phyloP scores from a whole-genome alignment of 257 asterid genomes.

The Rauvolfia tetraphylla region DNA sequence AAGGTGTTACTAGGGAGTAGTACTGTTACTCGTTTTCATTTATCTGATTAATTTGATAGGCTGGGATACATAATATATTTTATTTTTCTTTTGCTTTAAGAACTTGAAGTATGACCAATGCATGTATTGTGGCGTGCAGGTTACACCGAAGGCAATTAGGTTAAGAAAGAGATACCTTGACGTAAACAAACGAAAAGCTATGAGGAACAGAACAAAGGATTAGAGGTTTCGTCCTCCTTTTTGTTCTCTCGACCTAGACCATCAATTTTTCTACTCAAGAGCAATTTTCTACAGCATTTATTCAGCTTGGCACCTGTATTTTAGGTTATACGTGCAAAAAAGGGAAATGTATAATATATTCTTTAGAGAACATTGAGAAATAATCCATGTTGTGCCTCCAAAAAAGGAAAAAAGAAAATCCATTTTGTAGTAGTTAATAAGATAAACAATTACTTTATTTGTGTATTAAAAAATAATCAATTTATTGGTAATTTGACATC shows the following conservation, averaged over 20 bases:
- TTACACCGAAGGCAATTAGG: constrained; percentile 85
- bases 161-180: constrained; percentile 87
- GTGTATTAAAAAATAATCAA: no score
- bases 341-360: background rate
- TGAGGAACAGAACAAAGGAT: constrained; percentile 77
- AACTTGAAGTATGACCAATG: background rate
- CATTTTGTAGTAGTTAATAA: background rate
- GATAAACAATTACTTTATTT: background rate
- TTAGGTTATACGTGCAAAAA: background rate
- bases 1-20: background rate
- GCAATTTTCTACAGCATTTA: background rate
- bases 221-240: constrained; percentile 20
- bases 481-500: no score
- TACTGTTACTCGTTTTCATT: background rate
- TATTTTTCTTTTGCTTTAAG: background rate
- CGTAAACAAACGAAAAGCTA: constrained; percentile 74
- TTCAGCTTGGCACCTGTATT: background rate
- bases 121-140: constrained; percentile 43
- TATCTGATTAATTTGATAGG: no score
- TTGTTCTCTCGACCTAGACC: background rate
- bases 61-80: background rate
- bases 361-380: background rate
- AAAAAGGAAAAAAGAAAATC: no score
- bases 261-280: background rate
- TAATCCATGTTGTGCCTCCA: background rate